Percentiles rank a stretch among this genome's conserved stretches.
These are phyloP conservation scores for Aphanomyces cochlioides DNA, from an alignment of 352 stramenopile genomes.

Conservation along the genomic window DNA sequence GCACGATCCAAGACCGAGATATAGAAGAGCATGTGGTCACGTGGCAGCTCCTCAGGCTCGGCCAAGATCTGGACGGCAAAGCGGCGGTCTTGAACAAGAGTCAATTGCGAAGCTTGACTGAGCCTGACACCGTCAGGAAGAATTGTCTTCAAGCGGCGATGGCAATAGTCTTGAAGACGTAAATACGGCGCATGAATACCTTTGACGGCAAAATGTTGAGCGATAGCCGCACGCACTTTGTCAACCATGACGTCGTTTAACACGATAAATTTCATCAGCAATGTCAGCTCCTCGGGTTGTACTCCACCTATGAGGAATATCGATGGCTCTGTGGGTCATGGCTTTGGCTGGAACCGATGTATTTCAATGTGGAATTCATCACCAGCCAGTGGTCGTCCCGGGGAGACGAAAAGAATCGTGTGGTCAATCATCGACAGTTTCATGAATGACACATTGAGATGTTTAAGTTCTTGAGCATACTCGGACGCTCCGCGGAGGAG, in stretches of 20 bases:
- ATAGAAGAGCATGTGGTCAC: constrained; percentile 56
- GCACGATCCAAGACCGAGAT: constrained; percentile 65
- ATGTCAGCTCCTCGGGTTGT: constrained; percentile 52
- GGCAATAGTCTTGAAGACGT: constrained; percentile 59
- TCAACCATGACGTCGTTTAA: constrained; percentile 71
- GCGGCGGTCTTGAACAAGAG: constrained; percentile 67
- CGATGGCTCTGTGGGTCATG: neutral
- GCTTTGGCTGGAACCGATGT: constrained; percentile 48
- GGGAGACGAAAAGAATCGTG: constrained; percentile 58
- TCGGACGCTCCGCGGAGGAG: constrained; percentile 65
- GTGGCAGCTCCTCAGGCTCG: constrained; percentile 44
- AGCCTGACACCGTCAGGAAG: constrained; percentile 58
- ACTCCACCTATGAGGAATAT: constrained; percentile 47
- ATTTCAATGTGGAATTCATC: constrained; percentile 77
- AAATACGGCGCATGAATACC: constrained; percentile 42
- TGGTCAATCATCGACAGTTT: constrained; percentile 72
- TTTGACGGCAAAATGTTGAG: constrained; percentile 45
- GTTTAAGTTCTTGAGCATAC: constrained; percentile 74
- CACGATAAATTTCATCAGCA: constrained; percentile 62
- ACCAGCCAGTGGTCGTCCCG: constrained; percentile 57
- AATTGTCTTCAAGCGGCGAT: constrained; percentile 62
- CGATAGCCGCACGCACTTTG: constrained; percentile 56
- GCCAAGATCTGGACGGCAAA: constrained; percentile 70
- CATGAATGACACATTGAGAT: constrained; percentile 64
- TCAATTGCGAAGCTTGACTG: constrained; percentile 55